Conservation (phyloP, 108 stramenopile genomes). For the Nitzschia palea region DNA sequence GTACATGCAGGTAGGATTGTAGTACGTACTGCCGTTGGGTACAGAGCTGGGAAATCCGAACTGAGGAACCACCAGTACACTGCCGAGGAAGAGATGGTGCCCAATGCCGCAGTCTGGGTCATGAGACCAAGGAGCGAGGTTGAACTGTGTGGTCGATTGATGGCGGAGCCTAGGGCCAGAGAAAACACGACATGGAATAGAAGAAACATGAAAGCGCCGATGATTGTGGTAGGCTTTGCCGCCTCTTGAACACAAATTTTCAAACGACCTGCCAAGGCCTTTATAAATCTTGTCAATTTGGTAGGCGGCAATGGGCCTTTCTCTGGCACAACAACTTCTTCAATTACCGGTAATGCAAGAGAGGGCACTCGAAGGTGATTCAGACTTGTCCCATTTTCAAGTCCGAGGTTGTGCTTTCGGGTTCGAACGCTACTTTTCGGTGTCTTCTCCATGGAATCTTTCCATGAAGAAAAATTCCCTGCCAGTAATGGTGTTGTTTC, state of each 20-base stretch:
- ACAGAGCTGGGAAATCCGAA: slow-evolving; percentile 40
- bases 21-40: slow-evolving; percentile 31
- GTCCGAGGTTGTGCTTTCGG: background rate
- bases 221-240: slow-evolving; percentile 24
- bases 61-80: slow-evolving; percentile 24
- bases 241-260: background rate
- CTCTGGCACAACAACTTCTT: background rate
- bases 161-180: slow-evolving; percentile 43
- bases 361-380: slow-evolving; percentile 9
- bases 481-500: slow-evolving; percentile 1
- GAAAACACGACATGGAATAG: slow-evolving; percentile 54
- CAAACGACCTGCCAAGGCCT: background rate
- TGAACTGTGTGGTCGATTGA: slow-evolving; percentile 25
- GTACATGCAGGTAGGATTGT: too few species aligned
- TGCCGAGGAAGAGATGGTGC: slow-evolving; percentile 26
- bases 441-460: slow-evolving; percentile 7
- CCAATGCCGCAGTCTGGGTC: slow-evolving; percentile 28
- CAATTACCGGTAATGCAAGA: slow-evolving; percentile 16
- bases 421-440: slow-evolving; percentile 8
- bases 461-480: background rate
- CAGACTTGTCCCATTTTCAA: background rate
- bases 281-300: background rate
- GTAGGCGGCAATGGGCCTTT: background rate
- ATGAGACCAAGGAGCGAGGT: slow-evolving; percentile 34
- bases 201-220: slow-evolving; percentile 38